Evolutionary conservation across 164 flowering plant species (phyloP), one percentile per base, ranked within the genome.

Genomic region (Magnolia sinica): DNA sequence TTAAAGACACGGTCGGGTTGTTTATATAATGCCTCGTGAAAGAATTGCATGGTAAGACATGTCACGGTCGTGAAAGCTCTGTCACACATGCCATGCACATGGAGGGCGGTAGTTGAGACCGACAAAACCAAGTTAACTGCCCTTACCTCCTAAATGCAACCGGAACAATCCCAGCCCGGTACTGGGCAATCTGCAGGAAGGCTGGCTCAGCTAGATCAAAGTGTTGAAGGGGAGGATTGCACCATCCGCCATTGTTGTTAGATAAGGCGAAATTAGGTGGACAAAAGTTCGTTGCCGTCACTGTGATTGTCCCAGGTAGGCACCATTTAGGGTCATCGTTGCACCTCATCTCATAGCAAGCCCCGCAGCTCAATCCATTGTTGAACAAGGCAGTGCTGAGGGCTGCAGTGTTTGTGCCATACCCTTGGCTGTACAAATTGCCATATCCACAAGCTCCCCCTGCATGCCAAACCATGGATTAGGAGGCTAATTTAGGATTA

Each of bases 381-480:
- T 84, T 81, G 81, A 86, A 86, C 19, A 84, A 75, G 1, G 85
- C 83, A 0, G 85, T 84, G 75, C 88, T 86, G 13, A 86, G 81
- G 1, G 88, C 88, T 19, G 88, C 88, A 27, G 87, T 86, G 82
- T 75, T 81, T 2, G 86, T 83, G 4, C 88, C 88, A 50, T 84
- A 86, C 8, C 88, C 88, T 64, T 84, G 84, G 77, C 85, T 84
- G 69, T 86, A 82, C 75, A 83, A 72, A 71, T 86, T 84, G 6
- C 88, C 85, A 71, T 86, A 86, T 22, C 88, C 88, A 51, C 88
- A 84, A 9, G 89, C 89, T 27, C 87, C 89, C 7, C 86, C 87
- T 86, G 80, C 82, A 74, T 50, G 19, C 68, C 31, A 6, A 27
- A 7, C 20, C 31, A 58, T 0, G 51, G 4, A 6, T 18, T 29